Conservation (phyloP, 495 filamentous ascomycete species). For the Geopyxis carbonaria region DNA sequence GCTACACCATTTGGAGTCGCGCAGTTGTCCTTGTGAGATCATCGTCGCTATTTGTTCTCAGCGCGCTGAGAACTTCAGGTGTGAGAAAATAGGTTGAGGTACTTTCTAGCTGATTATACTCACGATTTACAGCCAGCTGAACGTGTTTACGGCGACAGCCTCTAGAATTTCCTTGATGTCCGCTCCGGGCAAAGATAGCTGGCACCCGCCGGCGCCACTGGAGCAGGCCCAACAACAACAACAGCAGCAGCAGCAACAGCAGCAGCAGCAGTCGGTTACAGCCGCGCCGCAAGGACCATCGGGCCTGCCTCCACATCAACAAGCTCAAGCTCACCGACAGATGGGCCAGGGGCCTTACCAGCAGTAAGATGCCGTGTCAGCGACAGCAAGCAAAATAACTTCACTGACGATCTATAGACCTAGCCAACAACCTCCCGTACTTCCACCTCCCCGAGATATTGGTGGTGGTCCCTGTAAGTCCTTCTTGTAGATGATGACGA, state of each 20-base stretch:
- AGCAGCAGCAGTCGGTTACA: slow-evolving; percentile 8
- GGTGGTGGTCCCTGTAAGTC: slow-evolving; percentile 16
- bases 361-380: background rate
- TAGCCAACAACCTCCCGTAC: slow-evolving; percentile 14
- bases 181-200: slow-evolving; percentile 20
- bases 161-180: slow-evolving; percentile 13
- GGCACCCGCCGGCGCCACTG: slow-evolving; percentile 16
- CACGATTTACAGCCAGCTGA: too few relatives aligned
- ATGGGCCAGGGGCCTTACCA: background rate
- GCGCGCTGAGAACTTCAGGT: too few relatives aligned
- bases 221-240: slow-evolving; percentile 5
- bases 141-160: background rate
- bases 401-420: background rate
- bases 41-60: too few relatives aligned
- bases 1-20: too few relatives aligned
- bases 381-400: slow-evolving; percentile 3
- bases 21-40: too few relatives aligned
- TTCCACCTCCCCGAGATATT: slow-evolving; percentile 18
- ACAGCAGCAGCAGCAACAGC: slow-evolving; percentile 19
- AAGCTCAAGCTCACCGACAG: background rate
- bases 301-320: slow-evolving; percentile 1
- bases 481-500: slow-evolving; percentile 3
- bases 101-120: too few relatives aligned
- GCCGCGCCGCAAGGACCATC: background rate
- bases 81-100: too few relatives aligned